A percentile compares a stretch with the other conserved stretches of the same genome.
phyloP scores from a whole-genome alignment of 768 basidiomycete genomes.

The Tricholoma sp. region DNA sequence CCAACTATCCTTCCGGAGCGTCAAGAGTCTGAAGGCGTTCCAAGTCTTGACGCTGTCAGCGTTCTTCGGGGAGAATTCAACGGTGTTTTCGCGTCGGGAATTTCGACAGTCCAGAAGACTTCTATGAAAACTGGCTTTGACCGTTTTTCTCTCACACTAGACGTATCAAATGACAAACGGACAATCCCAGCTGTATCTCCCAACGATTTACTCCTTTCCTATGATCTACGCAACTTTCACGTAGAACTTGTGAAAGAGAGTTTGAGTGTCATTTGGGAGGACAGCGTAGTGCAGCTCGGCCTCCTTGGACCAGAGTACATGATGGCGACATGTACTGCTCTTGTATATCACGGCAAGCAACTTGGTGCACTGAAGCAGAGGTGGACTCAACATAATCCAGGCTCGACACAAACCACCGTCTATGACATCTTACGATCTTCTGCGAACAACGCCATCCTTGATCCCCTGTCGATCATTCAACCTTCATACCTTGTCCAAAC shows the following conservation, averaged over 20 bases:
- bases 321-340: conserved; percentile 26
- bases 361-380: conserved; percentile 19
- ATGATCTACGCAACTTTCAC: conserved; percentile 11
- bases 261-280: conserved; percentile 14
- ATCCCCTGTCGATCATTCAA: conserved; percentile 79
- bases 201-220: conserved; percentile 23
- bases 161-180: conserved; percentile 28
- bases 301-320: conserved; percentile 40
- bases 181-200: conserved; percentile 17
- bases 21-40: conserved; percentile 14
- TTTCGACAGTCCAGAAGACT: conserved; percentile 11
- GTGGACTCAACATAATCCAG: conserved; percentile 23
- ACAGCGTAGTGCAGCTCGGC: conserved; percentile 24
- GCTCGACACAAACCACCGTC: conserved; percentile 35
- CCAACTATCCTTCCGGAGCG: conserved; percentile 19
- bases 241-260: conserved; percentile 3
- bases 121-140: conserved; percentile 18
- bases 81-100: conserved; percentile 18
- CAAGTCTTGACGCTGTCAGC: conserved; percentile 27
- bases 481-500: conserved; percentile 80
- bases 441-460: conserved; percentile 47
- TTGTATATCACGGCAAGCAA: conserved; percentile 20
- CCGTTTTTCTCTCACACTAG: conserved; percentile 17
- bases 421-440: conserved; percentile 47
- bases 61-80: conserved; percentile 19